A percentile compares a stretch with the other conserved stretches of the same genome.
phyloP scores from a whole-genome alignment of 805 yeast genomes.

The Metschnikowia drakensbergensis region DNA sequence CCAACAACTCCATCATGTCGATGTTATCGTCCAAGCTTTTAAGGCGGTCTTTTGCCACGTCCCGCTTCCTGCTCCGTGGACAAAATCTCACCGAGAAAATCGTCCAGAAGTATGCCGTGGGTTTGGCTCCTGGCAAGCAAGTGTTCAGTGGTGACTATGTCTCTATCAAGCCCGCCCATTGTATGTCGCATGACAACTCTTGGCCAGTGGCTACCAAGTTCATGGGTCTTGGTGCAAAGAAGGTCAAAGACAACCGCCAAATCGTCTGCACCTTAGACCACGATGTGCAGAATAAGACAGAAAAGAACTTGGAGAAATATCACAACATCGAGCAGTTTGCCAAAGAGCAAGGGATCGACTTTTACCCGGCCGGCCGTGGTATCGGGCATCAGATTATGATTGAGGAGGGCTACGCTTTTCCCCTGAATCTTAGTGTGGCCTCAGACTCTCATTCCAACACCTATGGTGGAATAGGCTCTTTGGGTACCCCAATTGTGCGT shows the following conservation, averaged over 20 bases:
- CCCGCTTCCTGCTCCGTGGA: constrained; percentile 29
- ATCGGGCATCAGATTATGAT: constrained; percentile 99
- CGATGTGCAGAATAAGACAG: constrained; percentile 92
- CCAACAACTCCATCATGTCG: constrained; percentile 7
- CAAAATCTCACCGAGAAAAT: constrained; percentile 96
- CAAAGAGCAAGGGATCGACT: constrained; percentile 84
- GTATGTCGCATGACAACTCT: constrained; percentile 98
- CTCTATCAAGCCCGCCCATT: constrained; percentile 90
- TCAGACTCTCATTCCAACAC: constrained; percentile 98
- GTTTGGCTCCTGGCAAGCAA: constrained; percentile 65
- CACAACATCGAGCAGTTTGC: constrained; percentile 87
- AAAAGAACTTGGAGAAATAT: constrained; percentile 85
- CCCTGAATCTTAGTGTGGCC: constrained; percentile 88
- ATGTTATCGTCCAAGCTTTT: constrained; percentile 10
- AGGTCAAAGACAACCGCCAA: constrained; percentile 80
- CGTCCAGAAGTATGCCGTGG: constrained; percentile 90
- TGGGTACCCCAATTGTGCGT: constrained; percentile 97
- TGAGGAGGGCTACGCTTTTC: constrained; percentile 98
- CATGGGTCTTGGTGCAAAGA: constrained; percentile 87
- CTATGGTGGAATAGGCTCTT: constrained; percentile 92
- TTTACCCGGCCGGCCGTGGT: constrained; percentile 98
- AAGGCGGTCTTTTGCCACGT: constrained; percentile 16
- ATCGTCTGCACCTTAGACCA: constrained; percentile 96
- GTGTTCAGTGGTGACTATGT: constrained; percentile 94
- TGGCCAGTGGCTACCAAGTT: constrained; percentile 99